These are phyloP conservation scores for Ophiostoma ulmi DNA, from an alignment of 2,329 filamentous ascomycete species.

Conservation along the genomic window DNA sequence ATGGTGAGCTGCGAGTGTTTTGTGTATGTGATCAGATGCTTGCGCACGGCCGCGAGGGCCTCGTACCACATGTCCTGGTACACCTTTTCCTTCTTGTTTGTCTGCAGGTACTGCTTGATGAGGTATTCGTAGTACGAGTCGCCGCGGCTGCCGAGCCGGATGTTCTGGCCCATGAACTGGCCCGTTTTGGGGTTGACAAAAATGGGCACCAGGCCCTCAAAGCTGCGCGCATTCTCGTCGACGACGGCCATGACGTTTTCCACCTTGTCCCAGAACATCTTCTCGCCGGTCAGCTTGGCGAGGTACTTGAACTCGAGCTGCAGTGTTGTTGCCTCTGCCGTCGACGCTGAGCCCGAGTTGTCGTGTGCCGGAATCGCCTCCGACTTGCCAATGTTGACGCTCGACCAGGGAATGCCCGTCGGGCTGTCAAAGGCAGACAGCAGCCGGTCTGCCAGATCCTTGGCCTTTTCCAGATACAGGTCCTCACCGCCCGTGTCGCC, in stretches of 20 bases:
- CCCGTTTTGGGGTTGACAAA: slow-evolving; percentile 78
- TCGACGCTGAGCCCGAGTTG: slow-evolving; percentile 84
- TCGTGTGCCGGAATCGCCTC: slow-evolving; percentile 75
- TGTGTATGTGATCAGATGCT: slow-evolving; percentile 87
- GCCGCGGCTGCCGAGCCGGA: slow-evolving; percentile 85
- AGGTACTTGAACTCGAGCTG: slow-evolving; percentile 98
- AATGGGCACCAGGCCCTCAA: slow-evolving; percentile 85
- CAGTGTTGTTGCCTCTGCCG: slow-evolving; percentile 84
- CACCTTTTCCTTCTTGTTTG: slow-evolving; percentile 74
- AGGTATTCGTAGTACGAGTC: slow-evolving; percentile 99
- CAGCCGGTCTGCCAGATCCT: slow-evolving; percentile 82
- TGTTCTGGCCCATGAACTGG: slow-evolving; percentile 74
- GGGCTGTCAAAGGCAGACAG: slow-evolving; percentile 80
- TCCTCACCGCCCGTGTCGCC: slow-evolving; percentile 73
- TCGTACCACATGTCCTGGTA: slow-evolving; percentile 95
- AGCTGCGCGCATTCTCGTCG: slow-evolving; percentile 69
- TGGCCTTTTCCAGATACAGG: slow-evolving; percentile 91
- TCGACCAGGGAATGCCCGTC: slow-evolving; percentile 84
- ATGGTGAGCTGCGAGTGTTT: slow-evolving; percentile 76
- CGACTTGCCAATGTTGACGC: slow-evolving; percentile 75
- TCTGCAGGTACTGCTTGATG: slow-evolving; percentile 97
- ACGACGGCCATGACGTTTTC: slow-evolving; percentile 90
- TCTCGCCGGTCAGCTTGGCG: slow-evolving; percentile 87
- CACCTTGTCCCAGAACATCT: slow-evolving; percentile 83
- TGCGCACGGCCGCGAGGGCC: slow-evolving; percentile 75